Conservation (phyloP, 768 basidiomycete species). For the Tulasnella sp. region DNA sequence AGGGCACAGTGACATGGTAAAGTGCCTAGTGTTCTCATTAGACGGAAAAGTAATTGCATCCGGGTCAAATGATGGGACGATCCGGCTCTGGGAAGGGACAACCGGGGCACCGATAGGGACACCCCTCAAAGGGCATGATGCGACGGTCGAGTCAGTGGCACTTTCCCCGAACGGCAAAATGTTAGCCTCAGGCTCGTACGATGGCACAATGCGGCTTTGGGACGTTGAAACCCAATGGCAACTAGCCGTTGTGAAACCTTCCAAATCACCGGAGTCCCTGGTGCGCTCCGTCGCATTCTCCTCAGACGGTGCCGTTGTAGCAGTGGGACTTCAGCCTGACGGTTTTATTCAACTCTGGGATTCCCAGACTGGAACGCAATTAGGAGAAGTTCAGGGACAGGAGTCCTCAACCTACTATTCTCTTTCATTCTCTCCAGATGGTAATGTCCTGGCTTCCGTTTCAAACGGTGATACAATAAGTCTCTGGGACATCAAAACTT, state of each 20-base stretch:
- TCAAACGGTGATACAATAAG: not conserved
- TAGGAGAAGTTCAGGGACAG: not conserved
- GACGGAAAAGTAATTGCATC: not conserved
- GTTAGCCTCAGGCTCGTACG: not conserved
- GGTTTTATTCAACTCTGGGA: not conserved
- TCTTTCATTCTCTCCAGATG: not conserved
- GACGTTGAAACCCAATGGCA: not conserved
- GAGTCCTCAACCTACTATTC: not conserved
- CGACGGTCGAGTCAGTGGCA: not conserved
- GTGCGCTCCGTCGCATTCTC: not conserved
- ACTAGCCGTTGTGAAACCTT: no score
- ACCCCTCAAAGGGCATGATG: not conserved
- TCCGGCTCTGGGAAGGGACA: not conserved
- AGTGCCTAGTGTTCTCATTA: not conserved
- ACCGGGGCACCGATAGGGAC: no score
- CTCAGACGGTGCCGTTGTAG: not conserved
- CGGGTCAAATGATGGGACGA: not conserved
- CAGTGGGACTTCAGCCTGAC: not conserved
- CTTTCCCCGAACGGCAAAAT: not conserved
- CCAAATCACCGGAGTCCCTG: not conserved
- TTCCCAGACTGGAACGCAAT: not conserved
- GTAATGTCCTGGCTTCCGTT: not conserved
- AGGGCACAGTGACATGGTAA: not conserved
- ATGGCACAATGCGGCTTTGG: not conserved
- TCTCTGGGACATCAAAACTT: not conserved